phyloP scores from a whole-genome alignment of 495 filamentous ascomycete species.

The Bacidia gigantensis region DNA sequence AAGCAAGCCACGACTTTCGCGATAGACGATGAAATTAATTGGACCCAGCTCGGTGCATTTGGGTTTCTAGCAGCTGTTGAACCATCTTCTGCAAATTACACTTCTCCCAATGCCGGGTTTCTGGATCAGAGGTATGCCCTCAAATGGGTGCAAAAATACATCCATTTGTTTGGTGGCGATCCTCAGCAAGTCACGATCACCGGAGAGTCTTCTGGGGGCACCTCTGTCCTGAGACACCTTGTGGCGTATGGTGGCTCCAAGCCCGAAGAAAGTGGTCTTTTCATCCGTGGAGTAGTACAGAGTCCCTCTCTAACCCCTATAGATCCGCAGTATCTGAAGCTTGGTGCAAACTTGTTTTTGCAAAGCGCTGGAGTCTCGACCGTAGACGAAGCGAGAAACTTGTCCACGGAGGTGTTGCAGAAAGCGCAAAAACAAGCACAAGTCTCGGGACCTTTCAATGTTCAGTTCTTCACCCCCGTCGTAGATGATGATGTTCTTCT shows the following conservation, averaged over 20 bases:
- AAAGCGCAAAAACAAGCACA: slow-evolving; percentile 5
- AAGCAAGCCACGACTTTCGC: background rate
- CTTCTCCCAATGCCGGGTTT: slow-evolving; percentile 37
- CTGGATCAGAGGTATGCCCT: slow-evolving; percentile 32
- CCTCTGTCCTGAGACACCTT: slow-evolving; percentile 23
- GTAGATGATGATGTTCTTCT: slow-evolving; percentile 6
- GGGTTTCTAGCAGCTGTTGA: slow-evolving; percentile 37
- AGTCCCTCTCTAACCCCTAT: slow-evolving; percentile 2
- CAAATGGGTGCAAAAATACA: slow-evolving; percentile 39
- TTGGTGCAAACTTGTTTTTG: slow-evolving; percentile 5
- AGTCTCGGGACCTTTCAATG: background rate
- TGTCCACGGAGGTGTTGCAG: slow-evolving; percentile 5
- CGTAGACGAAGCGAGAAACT: slow-evolving; percentile 6
- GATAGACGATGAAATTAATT: background rate
- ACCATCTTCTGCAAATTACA: slow-evolving; percentile 5
- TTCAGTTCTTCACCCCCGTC: slow-evolving; percentile 2
- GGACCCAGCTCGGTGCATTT: slow-evolving; percentile 40
- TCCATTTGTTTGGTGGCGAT: slow-evolving; percentile 36
- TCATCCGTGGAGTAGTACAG: slow-evolving; percentile 3
- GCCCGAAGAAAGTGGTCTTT: slow-evolving; percentile 18
- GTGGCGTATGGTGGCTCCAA: slow-evolving; percentile 20
- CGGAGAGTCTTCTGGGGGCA: slow-evolving; percentile 20
- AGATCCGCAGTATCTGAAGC: background rate
- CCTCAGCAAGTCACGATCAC: slow-evolving; percentile 21
- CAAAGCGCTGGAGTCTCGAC: slow-evolving; percentile 2